Percentiles rank a stretch among this genome's conserved stretches.
These are phyloP conservation scores for Microascus cirrosus DNA, from an alignment of 2,329 filamentous ascomycete genomes.

Conservation along the genomic window DNA sequence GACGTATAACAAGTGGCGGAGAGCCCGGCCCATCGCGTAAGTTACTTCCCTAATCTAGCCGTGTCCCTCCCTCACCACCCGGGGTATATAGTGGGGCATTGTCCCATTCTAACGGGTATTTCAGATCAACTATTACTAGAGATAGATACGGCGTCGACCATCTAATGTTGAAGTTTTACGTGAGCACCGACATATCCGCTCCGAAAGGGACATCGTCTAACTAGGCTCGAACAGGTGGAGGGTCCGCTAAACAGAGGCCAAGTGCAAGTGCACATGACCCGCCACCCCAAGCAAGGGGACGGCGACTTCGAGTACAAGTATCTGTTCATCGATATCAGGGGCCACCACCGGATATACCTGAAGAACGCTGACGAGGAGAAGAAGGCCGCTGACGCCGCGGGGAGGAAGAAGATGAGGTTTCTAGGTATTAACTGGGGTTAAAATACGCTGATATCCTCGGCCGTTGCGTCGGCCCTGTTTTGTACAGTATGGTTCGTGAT, in stretches of 20 bases:
- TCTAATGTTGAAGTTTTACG: slow-evolving; percentile 75
- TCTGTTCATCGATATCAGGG: slow-evolving; percentile 69
- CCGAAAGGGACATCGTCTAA: background rate
- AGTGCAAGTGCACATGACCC: slow-evolving; percentile 69
- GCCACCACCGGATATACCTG: slow-evolving; percentile 53
- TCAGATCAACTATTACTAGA: slow-evolving; percentile 7
- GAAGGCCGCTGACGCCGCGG: slow-evolving; percentile 11
- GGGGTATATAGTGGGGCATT: background rate
- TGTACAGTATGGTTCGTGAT: background rate
- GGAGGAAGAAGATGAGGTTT: slow-evolving; percentile 34
- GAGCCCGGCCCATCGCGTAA: slow-evolving; percentile 50
- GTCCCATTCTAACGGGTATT: background rate
- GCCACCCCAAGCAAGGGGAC: slow-evolving; percentile 39
- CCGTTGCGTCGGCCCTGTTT: background rate
- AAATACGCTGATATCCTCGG: slow-evolving; percentile 1
- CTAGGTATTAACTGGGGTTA: slow-evolving; percentile 52
- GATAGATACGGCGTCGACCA: slow-evolving; percentile 37
- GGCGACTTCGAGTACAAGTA: slow-evolving; percentile 68
- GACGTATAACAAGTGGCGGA: slow-evolving; percentile 71
- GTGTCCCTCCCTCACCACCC: background rate
- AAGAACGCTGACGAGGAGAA: slow-evolving; percentile 42
- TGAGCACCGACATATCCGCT: slow-evolving; percentile 24
- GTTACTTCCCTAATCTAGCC: background rate
- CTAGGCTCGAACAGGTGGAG: slow-evolving; percentile 46
- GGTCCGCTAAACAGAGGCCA: slow-evolving; percentile 64